Conservation (phyloP, 495 filamentous ascomycete genomes). For the Tirmania nivea region DNA sequence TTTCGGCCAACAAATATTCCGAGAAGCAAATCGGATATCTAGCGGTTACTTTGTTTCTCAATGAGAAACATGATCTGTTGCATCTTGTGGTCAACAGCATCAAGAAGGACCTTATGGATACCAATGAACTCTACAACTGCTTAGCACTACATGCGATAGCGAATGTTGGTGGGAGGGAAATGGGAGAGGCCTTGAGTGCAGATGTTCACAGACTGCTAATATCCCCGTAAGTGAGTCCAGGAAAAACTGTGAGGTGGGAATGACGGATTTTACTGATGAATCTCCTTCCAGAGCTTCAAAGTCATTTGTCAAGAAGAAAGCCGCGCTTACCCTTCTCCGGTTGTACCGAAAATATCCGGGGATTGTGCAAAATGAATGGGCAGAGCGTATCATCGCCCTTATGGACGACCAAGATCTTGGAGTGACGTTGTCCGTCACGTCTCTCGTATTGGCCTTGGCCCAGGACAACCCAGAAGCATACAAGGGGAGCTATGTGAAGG, state of each 20-base stretch:
- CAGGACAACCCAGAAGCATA: conserved; percentile 88
- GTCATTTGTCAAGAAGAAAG: conserved; percentile 98
- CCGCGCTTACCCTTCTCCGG: conserved; percentile 83
- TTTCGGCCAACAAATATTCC: conserved; percentile 90
- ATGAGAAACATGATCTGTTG: conserved; percentile 89
- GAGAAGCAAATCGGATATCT: conserved; percentile 99
- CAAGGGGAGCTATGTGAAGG: conserved; percentile 83
- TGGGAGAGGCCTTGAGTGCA: conserved; percentile 79
- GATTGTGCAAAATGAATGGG: conserved; percentile 92
- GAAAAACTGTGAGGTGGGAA: too few relatives aligned
- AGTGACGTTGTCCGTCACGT: conserved; percentile 86
- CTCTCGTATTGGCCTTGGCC: conserved; percentile 82
- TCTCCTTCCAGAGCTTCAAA: conserved; percentile 53
- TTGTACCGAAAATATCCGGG: conserved; percentile 82
- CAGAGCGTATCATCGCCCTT: conserved; percentile 85
- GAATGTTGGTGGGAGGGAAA: conserved; percentile 88
- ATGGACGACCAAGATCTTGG: conserved; percentile 97
- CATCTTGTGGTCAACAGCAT: conserved; percentile 98
- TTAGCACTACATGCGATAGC: conserved; percentile 96
- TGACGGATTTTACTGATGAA: too few relatives aligned
- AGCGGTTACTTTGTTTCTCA: conserved; percentile 88
- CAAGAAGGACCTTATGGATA: conserved; percentile 78
- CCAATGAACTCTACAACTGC: conserved; percentile 94
- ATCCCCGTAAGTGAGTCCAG: conserved; percentile 47
- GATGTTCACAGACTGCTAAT: conserved; percentile 92